Percentiles rank a stretch among this genome's conserved stretches.
These are phyloP conservation scores for Aspergillus panamensis DNA, from an alignment of 495 filamentous ascomycete species.

Conservation along the genomic window DNA sequence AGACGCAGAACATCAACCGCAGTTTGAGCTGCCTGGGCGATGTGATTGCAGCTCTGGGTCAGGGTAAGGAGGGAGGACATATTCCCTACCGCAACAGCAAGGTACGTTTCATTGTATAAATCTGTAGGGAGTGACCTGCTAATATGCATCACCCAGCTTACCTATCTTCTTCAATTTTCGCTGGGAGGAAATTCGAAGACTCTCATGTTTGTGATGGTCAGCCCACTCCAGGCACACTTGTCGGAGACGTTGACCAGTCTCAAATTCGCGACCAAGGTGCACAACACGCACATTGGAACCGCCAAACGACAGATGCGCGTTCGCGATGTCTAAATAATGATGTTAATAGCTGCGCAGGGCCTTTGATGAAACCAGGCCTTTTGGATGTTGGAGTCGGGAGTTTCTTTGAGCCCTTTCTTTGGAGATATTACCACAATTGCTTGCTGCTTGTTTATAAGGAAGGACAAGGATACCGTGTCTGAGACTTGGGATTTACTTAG, in stretches of 20 bases:
- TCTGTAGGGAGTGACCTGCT: constrained; percentile 5
- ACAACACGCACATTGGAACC: constrained; percentile 86
- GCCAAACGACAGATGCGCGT: constrained; percentile 72
- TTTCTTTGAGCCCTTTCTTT: constrained; percentile 11
- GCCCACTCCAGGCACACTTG: constrained; percentile 85
- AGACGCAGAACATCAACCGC: constrained; percentile 97
- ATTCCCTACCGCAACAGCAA: constrained; percentile 96
- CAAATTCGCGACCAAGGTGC: constrained; percentile 93
- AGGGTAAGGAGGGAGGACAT: constrained; percentile 79
- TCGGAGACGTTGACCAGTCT: constrained; percentile 92
- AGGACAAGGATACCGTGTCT: constrained; percentile 15
- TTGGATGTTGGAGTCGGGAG: constrained; percentile 27
- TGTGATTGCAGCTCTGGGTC: constrained; percentile 86
- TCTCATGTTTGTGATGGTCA: constrained; percentile 99
- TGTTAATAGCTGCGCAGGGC: constrained; percentile 1
- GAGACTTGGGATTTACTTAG: constrained; percentile 20
- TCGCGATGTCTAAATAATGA: constrained; percentile 38
- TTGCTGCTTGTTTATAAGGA: constrained; percentile 7
- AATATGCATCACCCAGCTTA: constrained; percentile 55
- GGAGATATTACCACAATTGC: constrained; percentile 14
- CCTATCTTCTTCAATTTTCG: constrained; percentile 92
- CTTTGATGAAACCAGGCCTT: constrained; percentile 14
- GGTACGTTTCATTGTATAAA: constrained; percentile 42
- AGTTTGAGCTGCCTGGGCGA: constrained; percentile 89
- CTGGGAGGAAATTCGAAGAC: constrained; percentile 95